A percentile compares a stretch with the other conserved stretches of the same genome.
phyloP scores from a whole-genome alignment of 768 basidiomycete species.

The Calocybe indica region DNA sequence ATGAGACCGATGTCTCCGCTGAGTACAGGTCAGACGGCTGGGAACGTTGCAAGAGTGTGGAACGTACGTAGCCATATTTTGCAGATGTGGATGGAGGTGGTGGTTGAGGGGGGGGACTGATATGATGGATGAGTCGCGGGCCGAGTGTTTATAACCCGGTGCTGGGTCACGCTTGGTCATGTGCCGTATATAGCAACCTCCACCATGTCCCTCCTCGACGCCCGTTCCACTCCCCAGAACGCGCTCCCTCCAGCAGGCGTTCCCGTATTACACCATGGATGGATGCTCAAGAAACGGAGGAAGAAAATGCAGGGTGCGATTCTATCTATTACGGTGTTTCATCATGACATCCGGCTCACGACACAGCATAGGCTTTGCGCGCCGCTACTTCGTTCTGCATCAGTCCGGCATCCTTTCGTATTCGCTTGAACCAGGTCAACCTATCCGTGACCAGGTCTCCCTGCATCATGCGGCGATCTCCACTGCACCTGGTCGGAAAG shows the following conservation, averaged over 20 bases:
- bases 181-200: too few relatives aligned
- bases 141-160: conserved; percentile 22
- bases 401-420: conserved; percentile 70
- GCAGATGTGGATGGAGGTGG: conserved; percentile 29
- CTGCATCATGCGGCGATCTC: conserved; percentile 73
- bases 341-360: neutral
- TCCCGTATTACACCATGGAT: conserved; percentile 50
- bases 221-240: neutral
- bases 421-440: conserved; percentile 65
- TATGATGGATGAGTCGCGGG: conserved; percentile 25
- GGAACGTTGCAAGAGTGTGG: neutral
- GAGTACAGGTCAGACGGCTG: conserved; percentile 5
- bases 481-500: conserved; percentile 63
- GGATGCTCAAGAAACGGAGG: conserved; percentile 81
- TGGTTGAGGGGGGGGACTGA: conserved; percentile 17
- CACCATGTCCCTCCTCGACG: too few relatives aligned
- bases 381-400: conserved; percentile 71
- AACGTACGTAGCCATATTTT: conserved; percentile 41
- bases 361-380: conserved; percentile 62
- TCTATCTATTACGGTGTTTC: neutral
- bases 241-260: conserved; percentile 19
- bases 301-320: conserved; percentile 80
- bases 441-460: conserved; percentile 63
- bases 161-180: conserved; percentile 18
- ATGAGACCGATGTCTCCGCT: conserved; percentile 98